These are phyloP conservation scores for Lolium rigidum DNA, from an alignment of 176 grass and related monocot genomes.

Conservation along the genomic window DNA sequence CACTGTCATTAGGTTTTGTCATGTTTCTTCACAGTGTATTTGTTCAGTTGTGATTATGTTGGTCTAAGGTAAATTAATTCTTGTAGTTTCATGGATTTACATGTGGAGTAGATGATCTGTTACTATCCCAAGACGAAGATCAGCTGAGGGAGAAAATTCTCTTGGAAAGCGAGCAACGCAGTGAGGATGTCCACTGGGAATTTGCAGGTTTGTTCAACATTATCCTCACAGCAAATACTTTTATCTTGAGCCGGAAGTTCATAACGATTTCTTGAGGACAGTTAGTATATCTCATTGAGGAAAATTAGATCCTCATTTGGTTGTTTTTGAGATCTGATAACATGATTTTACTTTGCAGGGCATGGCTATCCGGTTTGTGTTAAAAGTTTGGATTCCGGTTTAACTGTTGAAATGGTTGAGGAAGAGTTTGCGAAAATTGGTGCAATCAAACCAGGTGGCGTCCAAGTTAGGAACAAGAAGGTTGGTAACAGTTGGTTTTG, in stretches of 20 bases:
- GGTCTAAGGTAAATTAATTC: conserved; percentile 15
- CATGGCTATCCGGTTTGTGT: conserved; percentile 76
- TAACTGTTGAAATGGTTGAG: conserved; percentile 64
- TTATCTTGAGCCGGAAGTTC: neutral
- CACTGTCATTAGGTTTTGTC: no score
- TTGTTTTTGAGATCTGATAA: neutral
- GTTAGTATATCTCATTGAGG: neutral
- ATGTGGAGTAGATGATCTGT: conserved; percentile 89
- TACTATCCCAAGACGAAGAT: conserved; percentile 54
- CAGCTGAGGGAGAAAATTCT: conserved; percentile 48
- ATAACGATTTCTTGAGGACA: neutral
- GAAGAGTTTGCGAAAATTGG: conserved; percentile 80
- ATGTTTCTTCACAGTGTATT: neutral
- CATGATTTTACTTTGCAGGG: conserved; percentile 43
- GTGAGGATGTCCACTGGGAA: conserved; percentile 50
- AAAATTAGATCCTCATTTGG: neutral
- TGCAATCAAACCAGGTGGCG: conserved; percentile 67
- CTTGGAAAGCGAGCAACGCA: conserved; percentile 44
- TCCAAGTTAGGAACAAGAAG: conserved; percentile 79
- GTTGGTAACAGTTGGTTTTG: conserved; percentile 50
- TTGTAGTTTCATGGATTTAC: conserved; percentile 94
- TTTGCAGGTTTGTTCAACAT: conserved; percentile 67
- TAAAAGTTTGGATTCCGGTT: conserved; percentile 59
- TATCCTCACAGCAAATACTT: conserved; percentile 4
- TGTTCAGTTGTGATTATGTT: neutral